Conservation (phyloP, 345 rosid genomes). For the Populus alba region DNA sequence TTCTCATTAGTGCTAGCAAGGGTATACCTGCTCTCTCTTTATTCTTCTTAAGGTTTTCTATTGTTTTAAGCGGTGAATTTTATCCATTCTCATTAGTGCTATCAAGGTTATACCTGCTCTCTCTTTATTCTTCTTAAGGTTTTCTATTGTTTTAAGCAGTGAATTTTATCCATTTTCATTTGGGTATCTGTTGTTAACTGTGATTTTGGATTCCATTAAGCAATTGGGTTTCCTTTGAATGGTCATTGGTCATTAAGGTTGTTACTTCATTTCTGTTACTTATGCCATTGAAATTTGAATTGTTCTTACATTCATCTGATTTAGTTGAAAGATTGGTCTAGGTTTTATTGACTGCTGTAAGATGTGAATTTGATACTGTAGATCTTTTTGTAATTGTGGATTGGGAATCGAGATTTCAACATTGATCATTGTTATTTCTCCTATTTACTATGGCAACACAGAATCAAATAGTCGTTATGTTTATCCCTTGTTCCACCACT, state of each 20-base stretch:
- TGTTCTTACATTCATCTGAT: background rate
- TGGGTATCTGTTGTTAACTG: background rate
- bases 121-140: background rate
- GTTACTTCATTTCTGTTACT: background rate
- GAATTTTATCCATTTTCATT: background rate
- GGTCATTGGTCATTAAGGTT: background rate
- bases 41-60: too few relatives aligned
- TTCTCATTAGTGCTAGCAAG: conserved; percentile 82
- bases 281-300: background rate
- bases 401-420: background rate
- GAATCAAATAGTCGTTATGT: background rate
- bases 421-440: background rate
- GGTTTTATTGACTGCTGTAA: background rate
- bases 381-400: background rate
- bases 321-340: background rate
- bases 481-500: background rate
- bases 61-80: too few relatives aligned
- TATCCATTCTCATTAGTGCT: too few relatives aligned
- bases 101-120: conserved; percentile 20
- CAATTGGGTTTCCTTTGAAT: conserved; percentile 6
- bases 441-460: background rate
- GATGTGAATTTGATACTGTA: background rate
- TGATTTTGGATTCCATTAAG: conserved; percentile 2
- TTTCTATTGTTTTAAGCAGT: background rate
- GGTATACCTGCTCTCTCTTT: too few relatives aligned